Percentiles rank a stretch among this genome's conserved stretches.
Evolutionary conservation across 768 basidiomycete genomes (phyloP).

Genomic region (Mycena pura): DNA sequence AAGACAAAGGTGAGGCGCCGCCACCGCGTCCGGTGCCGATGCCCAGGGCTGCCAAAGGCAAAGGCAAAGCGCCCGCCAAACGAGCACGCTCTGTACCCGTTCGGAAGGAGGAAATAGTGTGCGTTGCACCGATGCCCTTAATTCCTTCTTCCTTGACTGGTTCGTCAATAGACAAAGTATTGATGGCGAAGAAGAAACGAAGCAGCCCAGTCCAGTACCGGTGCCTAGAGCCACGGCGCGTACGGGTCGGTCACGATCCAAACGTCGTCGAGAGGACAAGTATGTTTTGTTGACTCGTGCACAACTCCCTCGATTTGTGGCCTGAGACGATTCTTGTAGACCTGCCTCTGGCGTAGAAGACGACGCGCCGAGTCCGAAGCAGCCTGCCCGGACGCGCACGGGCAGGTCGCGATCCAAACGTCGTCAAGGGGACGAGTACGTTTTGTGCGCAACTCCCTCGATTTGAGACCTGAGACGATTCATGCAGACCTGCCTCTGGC

Average conservation of each 20-base stretch:
- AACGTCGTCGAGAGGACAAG: neutral
- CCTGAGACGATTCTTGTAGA: neutral
- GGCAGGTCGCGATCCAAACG: neutral
- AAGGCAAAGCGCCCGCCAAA: neutral
- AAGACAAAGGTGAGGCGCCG: neutral
- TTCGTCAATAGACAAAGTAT: neutral
- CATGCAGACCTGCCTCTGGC: neutral
- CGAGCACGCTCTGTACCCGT: neutral
- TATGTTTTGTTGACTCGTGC: neutral
- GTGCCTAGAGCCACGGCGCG: neutral
- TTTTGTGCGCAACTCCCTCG: neutral
- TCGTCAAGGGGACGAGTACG: neutral
- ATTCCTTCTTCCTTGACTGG: neutral
- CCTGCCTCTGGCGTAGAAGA: conserved; percentile 1
- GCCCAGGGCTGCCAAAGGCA: conserved; percentile 2
- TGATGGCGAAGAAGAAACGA: neutral
- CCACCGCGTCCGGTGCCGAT: neutral
- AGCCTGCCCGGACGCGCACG: neutral
- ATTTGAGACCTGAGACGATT: neutral
- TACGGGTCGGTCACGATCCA: neutral
- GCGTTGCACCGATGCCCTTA: neutral
- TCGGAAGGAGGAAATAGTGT: neutral
- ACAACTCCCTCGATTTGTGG: neutral
- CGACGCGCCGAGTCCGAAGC: no score
- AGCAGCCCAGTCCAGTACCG: neutral